Evolutionary conservation across 73 alveolate genomes (phyloP).

Genomic region (Paraurostyla sp.): DNA sequence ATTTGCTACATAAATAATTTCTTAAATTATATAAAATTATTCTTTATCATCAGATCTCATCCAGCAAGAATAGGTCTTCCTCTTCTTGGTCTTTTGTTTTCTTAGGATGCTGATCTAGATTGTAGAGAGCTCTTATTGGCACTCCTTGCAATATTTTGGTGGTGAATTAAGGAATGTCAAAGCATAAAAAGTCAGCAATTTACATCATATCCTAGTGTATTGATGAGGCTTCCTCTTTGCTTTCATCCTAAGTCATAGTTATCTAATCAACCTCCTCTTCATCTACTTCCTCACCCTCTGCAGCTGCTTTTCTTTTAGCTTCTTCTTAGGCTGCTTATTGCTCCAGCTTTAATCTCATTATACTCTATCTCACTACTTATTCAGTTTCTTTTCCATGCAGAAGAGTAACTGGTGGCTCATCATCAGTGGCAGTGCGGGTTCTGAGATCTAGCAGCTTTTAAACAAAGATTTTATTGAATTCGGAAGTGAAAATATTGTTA

Average conservation of each 20-base stretch:
- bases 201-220: conserved; percentile 35
- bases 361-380: background rate
- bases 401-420: conserved; percentile 69
- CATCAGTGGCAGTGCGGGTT: conserved; percentile 26
- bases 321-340: conserved; percentile 62
- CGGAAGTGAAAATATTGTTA: conserved; percentile 41
- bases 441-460: conserved; percentile 53
- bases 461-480: conserved; percentile 61
- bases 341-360: conserved; percentile 69
- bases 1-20: too few species aligned
- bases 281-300: conserved; percentile 58
- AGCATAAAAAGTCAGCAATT: conserved; percentile 69
- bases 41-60: conserved; percentile 43
- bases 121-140: conserved; percentile 8
- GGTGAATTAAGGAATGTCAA: conserved; percentile 69
- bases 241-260: conserved; percentile 23
- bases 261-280: conserved; percentile 59
- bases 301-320: conserved; percentile 56
- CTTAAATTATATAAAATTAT: background rate
- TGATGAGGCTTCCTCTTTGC: conserved; percentile 38
- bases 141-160: conserved; percentile 69
- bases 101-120: conserved; percentile 58
- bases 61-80: conserved; percentile 64
- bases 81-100: conserved; percentile 62
- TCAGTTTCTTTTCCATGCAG: conserved; percentile 75